Evolutionary conservation across 768 basidiomycete species (phyloP), one percentile per base, ranked within the genome.

Genomic region (Trametes coccinea): DNA sequence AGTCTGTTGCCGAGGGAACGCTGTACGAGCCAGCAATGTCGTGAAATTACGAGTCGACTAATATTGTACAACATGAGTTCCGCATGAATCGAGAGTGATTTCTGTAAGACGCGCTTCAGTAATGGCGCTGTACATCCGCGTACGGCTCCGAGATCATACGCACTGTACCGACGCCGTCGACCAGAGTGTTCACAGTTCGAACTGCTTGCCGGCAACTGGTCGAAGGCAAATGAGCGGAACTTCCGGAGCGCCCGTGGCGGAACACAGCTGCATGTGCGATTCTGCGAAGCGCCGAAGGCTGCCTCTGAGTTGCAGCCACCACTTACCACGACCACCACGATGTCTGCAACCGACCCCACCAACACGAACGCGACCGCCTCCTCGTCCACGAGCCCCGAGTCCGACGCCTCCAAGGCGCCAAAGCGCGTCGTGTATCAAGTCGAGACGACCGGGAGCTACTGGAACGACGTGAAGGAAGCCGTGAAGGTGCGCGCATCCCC

Each of bases 391-490:
- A 17, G n/a, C 17, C 27, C 53, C 13, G 33, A 7, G 14, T 27
- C 43, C 47, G 47, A 33, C 9, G 3, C 41, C 4, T 14, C 58
- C 27, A 13, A 17, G 11, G 9, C 53, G 3, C 62, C 65, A 16
- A 69, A 68, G 33, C 62, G 66, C 31, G 61, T 71, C 22, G 63
- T 64, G 2, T 75, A 70, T 55, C 69, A 73, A 49, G 70, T 64
- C 0, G 72, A 75, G 59, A 75, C 74, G 3, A 74, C 76, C 31
- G 76, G 76, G 7, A 70, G 66, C 57, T 67, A 60, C 51, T 74
- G 72, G 71, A 57, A 64, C 7, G 76, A 77, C 64, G 45, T 76
- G 22, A 70, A 70, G 45, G 74, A 74, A 55, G 76, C 76, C 14
- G 56, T 72, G 17, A 75, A 72, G 72, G 76, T 76, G 65, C 60